Evolutionary conservation across 2,329 filamentous ascomycete species (phyloP), one percentile per base, ranked within the genome.

Genomic region (Diplodia corticola): DNA sequence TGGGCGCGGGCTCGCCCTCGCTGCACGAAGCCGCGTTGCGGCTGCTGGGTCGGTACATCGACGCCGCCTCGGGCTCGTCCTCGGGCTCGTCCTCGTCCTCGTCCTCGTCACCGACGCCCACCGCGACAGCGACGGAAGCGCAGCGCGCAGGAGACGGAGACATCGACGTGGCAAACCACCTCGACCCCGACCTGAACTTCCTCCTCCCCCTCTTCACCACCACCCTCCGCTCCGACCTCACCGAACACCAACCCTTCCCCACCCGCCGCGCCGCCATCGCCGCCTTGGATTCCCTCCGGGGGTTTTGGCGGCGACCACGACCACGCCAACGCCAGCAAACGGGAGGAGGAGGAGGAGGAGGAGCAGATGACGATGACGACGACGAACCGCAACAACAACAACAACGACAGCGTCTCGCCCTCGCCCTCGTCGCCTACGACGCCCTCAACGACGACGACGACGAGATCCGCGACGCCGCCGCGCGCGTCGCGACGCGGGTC

Each of bases 391-490:
- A 1, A 7, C 28, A 1, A 30, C 28, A 6, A 30, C 28, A 5
- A 30, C 28, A 30, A 30, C 28, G 5, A 7, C 37, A 37, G 1
- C 44, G 74, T 53, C 72, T 78, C 1, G 68, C 69, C 20, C 68
- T 79, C 5, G 53, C 51, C 61, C 75, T 92, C 5, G 82, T 89
- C 44, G 80, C 94, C 1, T 93, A 95, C 76, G 89, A 92, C 73
- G 82, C 88, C 53, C 83, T 96, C 4, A 91, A 91, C 73, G 95
- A 98, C 74, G 94, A 98, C 74, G 94, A 98, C 73, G 92, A 97
- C 68, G 93, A 97, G 66, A 86, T 97, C 69, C 87, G 94, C 51
- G 85, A 89, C 37, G 76, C 85, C 0, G 89, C 89, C 7, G 85
- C 88, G 2, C 67, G 71, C 0, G 82, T 85, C 1, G 81, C 84